These are phyloP conservation scores for Penicillium sp. DNA, from an alignment of 2,329 filamentous ascomycete species.

Conservation along the genomic window DNA sequence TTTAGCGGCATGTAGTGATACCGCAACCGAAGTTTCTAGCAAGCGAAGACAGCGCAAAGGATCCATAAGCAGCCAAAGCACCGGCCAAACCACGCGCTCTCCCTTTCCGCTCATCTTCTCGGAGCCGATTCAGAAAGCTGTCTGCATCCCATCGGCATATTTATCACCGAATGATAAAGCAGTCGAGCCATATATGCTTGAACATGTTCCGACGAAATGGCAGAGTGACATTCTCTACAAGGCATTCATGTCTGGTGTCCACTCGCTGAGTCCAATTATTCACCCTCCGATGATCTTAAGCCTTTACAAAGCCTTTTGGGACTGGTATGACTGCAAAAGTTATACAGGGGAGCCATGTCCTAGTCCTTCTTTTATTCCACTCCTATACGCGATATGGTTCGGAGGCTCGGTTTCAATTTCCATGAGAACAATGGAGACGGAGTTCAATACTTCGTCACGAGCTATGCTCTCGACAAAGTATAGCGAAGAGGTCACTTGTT, in stretches of 20 bases:
- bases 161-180: conserved; percentile 32
- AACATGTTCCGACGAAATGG: conserved; percentile 43
- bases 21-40: not conserved
- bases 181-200: conserved; percentile 42
- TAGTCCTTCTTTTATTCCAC: conserved; percentile 44
- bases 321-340: conserved; percentile 44
- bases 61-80: conserved; percentile 12
- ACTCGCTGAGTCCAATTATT: conserved; percentile 46
- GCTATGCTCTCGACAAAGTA: conserved; percentile 39
- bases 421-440: conserved; percentile 40
- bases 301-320: conserved; percentile 46
- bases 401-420: conserved; percentile 47
- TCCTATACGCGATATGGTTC: conserved; percentile 50
- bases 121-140: conserved; percentile 34
- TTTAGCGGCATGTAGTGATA: not conserved
- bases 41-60: conserved; percentile 26
- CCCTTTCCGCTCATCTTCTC: conserved; percentile 5
- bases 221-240: conserved; percentile 49
- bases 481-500: conserved; percentile 45
- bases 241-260: conserved; percentile 48
- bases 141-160: conserved; percentile 39
- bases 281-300: conserved; percentile 43
- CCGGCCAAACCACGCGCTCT: not conserved
- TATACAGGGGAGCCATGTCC: conserved; percentile 38
- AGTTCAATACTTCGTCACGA: conserved; percentile 39